Evolutionary conservation across 345 rosid species (phyloP).

Genomic region (Turnera subulata): DNA sequence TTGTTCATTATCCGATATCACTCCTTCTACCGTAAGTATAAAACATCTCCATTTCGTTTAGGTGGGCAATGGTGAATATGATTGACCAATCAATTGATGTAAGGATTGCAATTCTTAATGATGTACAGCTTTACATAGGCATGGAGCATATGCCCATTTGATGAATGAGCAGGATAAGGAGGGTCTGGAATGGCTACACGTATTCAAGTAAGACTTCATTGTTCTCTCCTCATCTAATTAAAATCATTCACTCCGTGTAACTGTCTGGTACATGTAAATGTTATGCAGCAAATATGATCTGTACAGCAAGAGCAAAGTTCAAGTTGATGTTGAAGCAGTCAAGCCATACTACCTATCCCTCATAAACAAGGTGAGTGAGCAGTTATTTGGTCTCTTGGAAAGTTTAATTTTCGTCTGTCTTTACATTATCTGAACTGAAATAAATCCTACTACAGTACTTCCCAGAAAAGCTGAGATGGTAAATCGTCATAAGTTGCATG

Average conservation of each 20-base stretch:
- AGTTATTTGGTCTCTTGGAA: neutral
- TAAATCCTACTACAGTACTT: constrained; percentile 38
- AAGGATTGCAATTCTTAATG: neutral
- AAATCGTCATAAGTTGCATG: neutral
- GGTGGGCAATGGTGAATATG: neutral
- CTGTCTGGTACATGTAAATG: neutral
- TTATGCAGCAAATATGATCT: constrained; percentile 74
- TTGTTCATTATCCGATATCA: constrained; percentile 75
- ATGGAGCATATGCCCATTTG: constrained; percentile 62
- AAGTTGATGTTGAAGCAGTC: constrained; percentile 55
- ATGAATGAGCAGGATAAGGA: constrained; percentile 65
- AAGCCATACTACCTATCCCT: constrained; percentile 80
- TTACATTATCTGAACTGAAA: neutral
- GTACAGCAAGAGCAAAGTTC: constrained; percentile 80
- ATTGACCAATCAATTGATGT: neutral
- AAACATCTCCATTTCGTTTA: too few species aligned
- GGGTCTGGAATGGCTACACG: constrained; percentile 65
- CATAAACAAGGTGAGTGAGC: constrained; percentile 36
- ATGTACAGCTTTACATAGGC: constrained; percentile 55
- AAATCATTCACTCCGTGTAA: neutral
- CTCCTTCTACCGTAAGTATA: constrained; percentile 67
- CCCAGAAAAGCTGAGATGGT: constrained; percentile 48
- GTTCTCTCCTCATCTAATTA: neutral
- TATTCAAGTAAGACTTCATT: constrained; percentile 48
- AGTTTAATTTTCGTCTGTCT: neutral